A percentile compares a stretch with the other conserved stretches of the same genome.
Evolutionary conservation across 2,329 filamentous ascomycete species (phyloP).

Genomic region (Aspergillus alliaceus): DNA sequence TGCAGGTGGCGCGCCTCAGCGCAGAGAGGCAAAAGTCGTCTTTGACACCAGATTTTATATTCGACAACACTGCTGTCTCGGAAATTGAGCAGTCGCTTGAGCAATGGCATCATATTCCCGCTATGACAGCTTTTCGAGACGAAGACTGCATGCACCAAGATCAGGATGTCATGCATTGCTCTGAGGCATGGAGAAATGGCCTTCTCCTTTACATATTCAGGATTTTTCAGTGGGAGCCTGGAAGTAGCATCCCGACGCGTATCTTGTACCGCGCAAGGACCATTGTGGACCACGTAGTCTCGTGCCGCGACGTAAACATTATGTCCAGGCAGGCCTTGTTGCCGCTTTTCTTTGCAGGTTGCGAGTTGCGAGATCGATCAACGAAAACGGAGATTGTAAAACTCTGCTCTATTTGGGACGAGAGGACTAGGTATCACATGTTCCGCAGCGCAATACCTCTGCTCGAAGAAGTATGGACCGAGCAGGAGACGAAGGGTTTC

Average conservation of each 20-base stretch:
- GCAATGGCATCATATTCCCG: not conserved
- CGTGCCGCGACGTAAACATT: constrained; percentile 1
- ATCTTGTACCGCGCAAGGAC: not conserved
- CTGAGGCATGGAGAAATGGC: not conserved
- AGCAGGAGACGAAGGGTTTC: not conserved
- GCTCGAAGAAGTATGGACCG: constrained; percentile 1
- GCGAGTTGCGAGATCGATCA: not conserved
- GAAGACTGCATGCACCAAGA: not conserved
- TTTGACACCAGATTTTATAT: not conserved
- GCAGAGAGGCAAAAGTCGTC: constrained; percentile 1
- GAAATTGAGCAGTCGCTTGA: not conserved
- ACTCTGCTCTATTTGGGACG: not conserved
- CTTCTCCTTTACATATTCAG: not conserved
- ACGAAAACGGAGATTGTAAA: not conserved
- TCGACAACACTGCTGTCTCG: not conserved
- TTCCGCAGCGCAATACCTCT: not conserved
- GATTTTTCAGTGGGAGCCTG: not conserved
- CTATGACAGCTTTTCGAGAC: not conserved
- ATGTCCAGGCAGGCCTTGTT: not conserved
- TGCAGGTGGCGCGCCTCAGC: not conserved
- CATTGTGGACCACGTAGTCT: constrained; percentile 6
- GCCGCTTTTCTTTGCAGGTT: constrained; percentile 5
- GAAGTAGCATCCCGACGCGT: not conserved
- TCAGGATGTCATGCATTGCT: not conserved
- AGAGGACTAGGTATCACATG: not conserved